Percentiles rank a stretch among this genome's conserved stretches.
Evolutionary conservation across 306 rosid genomes (phyloP).

Genomic region (Trifolium pratense): DNA sequence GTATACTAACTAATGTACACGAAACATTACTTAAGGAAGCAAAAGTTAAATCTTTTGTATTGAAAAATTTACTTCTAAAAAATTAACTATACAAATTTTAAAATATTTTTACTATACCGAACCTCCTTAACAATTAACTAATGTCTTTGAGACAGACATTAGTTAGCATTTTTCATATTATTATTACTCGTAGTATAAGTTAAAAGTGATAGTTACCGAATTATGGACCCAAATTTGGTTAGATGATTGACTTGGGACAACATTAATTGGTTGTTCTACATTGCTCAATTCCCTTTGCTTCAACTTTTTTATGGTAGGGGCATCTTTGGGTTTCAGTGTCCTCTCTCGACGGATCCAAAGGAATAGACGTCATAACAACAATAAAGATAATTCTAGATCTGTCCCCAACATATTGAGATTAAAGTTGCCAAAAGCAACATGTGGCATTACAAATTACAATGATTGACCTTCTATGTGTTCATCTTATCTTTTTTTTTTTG

Average conservation of each 20-base stretch:
- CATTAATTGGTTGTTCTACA: conserved; percentile 21
- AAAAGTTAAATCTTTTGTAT: too few species aligned
- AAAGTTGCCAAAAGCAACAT: conserved; percentile 44
- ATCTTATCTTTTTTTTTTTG: too few species aligned
- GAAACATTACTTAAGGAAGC: too few species aligned
- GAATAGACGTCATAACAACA: conserved; percentile 49
- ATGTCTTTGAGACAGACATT: too few species aligned
- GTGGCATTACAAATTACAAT: conserved; percentile 42
- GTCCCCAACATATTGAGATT: conserved; percentile 47
- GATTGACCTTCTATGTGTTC: conserved; percentile 40
- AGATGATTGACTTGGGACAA: conserved; percentile 32
- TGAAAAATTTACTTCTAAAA: too few species aligned
- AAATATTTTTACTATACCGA: too few species aligned
- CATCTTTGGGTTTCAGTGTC: conserved; percentile 73
- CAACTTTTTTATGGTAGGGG: conserved; percentile 36
- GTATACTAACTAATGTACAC: too few species aligned
- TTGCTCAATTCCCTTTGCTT: conserved; percentile 24
- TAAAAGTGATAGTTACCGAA: conserved; percentile 46
- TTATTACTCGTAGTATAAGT: too few species aligned
- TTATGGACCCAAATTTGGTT: conserved; percentile 41
- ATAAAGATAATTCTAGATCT: conserved; percentile 40
- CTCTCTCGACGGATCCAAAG: conserved; percentile 58
- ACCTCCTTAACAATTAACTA: too few species aligned
- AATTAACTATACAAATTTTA: too few species aligned
- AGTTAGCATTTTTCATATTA: too few species aligned